These are phyloP conservation scores for Lepidium campestre DNA, from an alignment of 441 rosid genomes.

Conservation along the genomic window DNA sequence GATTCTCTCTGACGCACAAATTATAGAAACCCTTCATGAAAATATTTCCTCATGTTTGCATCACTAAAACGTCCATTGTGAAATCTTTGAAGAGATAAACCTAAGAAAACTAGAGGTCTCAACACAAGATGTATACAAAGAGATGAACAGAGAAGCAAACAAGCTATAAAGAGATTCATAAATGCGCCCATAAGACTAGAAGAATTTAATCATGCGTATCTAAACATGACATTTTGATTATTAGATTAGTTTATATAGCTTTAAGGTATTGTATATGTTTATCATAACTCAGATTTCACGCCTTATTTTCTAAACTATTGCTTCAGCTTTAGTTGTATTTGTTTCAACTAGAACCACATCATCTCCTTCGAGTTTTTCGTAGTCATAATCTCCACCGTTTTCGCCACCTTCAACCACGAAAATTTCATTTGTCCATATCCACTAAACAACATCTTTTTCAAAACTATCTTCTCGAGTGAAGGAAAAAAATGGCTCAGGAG, in stretches of 20 bases:
- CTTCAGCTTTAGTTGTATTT: no score
- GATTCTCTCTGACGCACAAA: conserved; percentile 40
- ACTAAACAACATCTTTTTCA: no score
- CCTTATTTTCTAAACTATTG: no score
- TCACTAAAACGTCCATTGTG: conserved; percentile 50
- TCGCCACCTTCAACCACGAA: no score
- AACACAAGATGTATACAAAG: conserved; percentile 42
- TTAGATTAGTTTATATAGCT: neutral
- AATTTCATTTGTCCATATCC: no score
- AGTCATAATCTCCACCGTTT: no score
- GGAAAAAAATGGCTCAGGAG: no score
- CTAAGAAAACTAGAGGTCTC: conserved; percentile 49
- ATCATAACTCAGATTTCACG: no score
- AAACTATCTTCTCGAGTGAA: no score
- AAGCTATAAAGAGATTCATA: conserved; percentile 60
- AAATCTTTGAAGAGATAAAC: conserved; percentile 52
- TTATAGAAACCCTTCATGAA: conserved; percentile 36
- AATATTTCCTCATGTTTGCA: conserved; percentile 27
- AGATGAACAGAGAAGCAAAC: conserved; percentile 56
- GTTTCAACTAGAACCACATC: no score
- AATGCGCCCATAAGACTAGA: conserved; percentile 53
- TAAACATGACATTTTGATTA: conserved; percentile 36
- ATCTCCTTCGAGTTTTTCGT: no score
- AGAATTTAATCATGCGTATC: conserved; percentile 47
- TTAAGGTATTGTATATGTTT: neutral